Base-by-base conservation (phyloP, 352 stramenopile species). In the Pythium coloratum region DNA sequence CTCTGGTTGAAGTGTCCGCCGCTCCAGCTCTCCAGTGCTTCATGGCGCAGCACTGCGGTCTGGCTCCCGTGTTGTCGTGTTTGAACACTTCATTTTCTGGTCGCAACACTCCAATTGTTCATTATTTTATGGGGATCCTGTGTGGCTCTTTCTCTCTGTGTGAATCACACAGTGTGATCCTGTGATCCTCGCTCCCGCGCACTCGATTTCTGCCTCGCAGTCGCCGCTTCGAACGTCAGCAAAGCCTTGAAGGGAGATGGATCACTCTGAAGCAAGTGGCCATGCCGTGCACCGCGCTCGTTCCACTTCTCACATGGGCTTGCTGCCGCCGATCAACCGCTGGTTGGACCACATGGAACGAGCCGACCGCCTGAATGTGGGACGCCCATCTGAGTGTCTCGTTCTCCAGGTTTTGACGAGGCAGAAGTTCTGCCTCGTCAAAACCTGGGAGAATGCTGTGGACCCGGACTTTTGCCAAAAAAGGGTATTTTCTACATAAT, bases 291-390 rank as follows among this genome's bases (percentile, higher is more conserved):
- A 50, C 42, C 14, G 16, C 42, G 10, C 14, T 12, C 16, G n/a
- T 51, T 51, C 44, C 44, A 51, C 44, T 32, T 51, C 14, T 16
- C 42, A 32, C 44, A 24, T 51, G 30, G 44, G 44, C 44, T 51
- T 51, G 20, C 18, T 51, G 44, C 20, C 20, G 20, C 20, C 20
- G 20, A 24, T 24, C 20, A 24, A 24, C n/a, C 20, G 44, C 44
- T 30, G 44, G 44, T 51, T 51, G 44, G 44, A 51, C 44, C 44
- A 51, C 44, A 51, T 51, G 18, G 44, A 51, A 51, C 44, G 44
- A 51, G 44, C 20, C 44, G 20, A 51, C n/a, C 44, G 44, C 44
- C 18, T 51, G 44, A 32, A 51, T 51, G 44, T 30, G 44, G 44
- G 44, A 51, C 44, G 14, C 42, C 13, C 44, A 24, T 51, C 18